A percentile compares a stretch with the other conserved stretches of the same genome.
Evolutionary conservation across 805 yeast species (phyloP).

Genomic region (Candida mattraensis): DNA sequence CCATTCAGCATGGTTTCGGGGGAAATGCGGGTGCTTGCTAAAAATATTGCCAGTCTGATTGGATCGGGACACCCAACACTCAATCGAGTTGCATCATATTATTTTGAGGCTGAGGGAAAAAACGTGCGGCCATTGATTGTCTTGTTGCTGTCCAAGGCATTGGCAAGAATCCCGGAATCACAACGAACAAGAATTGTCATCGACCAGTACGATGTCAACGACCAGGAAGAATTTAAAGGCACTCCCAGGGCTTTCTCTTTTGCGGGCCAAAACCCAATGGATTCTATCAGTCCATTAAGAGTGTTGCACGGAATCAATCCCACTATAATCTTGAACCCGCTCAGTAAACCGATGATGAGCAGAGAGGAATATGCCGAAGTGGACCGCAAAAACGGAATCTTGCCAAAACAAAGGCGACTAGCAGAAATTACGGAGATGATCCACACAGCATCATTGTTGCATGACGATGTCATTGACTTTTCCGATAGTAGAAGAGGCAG

Average conservation of each 20-base stretch:
- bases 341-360: constrained; percentile 74
- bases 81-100: constrained; percentile 89
- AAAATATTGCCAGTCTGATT: constrained; percentile 78
- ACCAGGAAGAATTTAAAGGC: constrained; percentile 61
- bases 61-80: constrained; percentile 94
- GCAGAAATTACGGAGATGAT: constrained; percentile 99
- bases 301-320: constrained; percentile 91
- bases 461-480: constrained; percentile 94
- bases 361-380: constrained; percentile 54
- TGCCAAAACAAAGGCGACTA: constrained; percentile 91
- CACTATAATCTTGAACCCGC: constrained; percentile 74
- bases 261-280: constrained; percentile 59
- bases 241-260: constrained; percentile 53
- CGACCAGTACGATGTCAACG: constrained; percentile 64
- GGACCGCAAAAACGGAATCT: constrained; percentile 66
- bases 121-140: constrained; percentile 92
- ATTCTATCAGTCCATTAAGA: constrained; percentile 75
- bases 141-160: constrained; percentile 75
- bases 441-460: constrained; percentile 92
- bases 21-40: constrained; percentile 88
- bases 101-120: constrained; percentile 95
- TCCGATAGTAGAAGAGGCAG: constrained; percentile 87
- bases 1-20: constrained; percentile 89
- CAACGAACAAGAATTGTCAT: constrained; percentile 64
- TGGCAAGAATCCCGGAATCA: constrained; percentile 68